Base-by-base conservation (phyloP, 2,329 filamentous ascomycete species). In the Sporothrix variecibatus region DNA sequence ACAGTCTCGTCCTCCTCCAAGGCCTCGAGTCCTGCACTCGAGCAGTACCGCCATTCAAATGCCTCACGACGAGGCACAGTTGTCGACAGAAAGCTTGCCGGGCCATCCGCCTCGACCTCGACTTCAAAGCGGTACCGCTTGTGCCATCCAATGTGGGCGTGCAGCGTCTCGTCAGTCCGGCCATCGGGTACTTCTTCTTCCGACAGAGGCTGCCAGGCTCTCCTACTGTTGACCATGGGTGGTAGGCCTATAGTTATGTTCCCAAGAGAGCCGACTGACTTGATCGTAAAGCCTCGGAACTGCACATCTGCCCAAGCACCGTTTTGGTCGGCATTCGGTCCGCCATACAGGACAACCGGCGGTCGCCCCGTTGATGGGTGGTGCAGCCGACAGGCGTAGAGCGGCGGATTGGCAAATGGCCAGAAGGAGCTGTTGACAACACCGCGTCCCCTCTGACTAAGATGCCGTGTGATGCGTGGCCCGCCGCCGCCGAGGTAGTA, bases 21-120 rank as follows among this genome's bases (percentile, higher is more conserved):
- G 3, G 74, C 75, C 68, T 75, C 77, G 40, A 85, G 78, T 64
- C 80, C 82, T 11, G 75, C 74, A 49, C 81, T 80, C 60, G 77
- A 76, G 74, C 81, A 81, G 72, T 80, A 78, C 4, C 83, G 81
- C 84, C 84, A 86, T 78, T 85, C 81, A 75, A 84, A 85, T n/a
- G 75, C 71, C 76, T 85, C 83, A n/a, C 78, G 77, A 8, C 62
- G 38, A 20, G 34, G 11, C 1, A 34, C 8, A 26, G 9, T 23
- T 0, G 12, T 34, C 8, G 40, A 28, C 20, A 62, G 56, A 46
- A 12, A 56, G 23, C 58, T 58, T 8, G 51, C 23, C 40, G 40
- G 28, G 3, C 5, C 51, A 17, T 26, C 56, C 28, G 53, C 38
- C 64, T 26, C 62, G 9, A 82, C 78, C 69, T 82, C 80, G 62